Evolutionary conservation across 1,284 basidiomycete species (phyloP).

Genomic region (Tilletiopsis washingtonensis): DNA sequence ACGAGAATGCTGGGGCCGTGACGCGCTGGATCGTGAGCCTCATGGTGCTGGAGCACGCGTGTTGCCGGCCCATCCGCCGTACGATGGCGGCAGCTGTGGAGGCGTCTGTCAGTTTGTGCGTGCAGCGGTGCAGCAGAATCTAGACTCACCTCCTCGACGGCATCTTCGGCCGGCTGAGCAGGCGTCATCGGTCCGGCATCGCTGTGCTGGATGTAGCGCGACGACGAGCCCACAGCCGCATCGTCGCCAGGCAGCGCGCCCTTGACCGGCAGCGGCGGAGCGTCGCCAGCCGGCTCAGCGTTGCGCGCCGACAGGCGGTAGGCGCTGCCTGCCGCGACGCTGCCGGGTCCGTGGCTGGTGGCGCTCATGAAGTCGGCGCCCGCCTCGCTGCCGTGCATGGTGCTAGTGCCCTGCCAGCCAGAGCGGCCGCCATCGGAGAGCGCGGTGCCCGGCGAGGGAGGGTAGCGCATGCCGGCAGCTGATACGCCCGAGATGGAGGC

Average conservation of each 20-base stretch:
- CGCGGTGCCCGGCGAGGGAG: not conserved
- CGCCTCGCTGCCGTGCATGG: conserved; percentile 11
- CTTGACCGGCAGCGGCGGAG: conserved; percentile 4
- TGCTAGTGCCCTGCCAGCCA: conserved; percentile 7
- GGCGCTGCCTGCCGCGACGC: not conserved
- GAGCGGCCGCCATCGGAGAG: conserved; percentile 5
- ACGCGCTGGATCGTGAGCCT: too few species aligned
- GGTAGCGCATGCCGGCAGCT: not conserved
- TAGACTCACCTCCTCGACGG: not conserved
- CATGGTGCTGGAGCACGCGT: too few species aligned
- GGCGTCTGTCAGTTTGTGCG: too few species aligned
- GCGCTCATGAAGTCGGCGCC: not conserved
- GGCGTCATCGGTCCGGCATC: not conserved
- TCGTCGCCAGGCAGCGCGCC: not conserved
- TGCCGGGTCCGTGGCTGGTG: not conserved
- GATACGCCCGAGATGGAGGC: not conserved
- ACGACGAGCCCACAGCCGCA: not conserved
- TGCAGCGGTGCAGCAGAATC: not conserved
- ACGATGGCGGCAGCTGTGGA: not conserved
- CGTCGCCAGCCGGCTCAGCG: conserved; percentile 1
- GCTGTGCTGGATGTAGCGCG: not conserved
- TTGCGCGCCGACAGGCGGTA: conserved; percentile 1
- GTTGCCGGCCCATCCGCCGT: not conserved
- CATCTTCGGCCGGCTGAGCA: not conserved
- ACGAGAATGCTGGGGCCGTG: too few species aligned